Percentiles rank a stretch among this genome's conserved stretches.
phyloP scores from a whole-genome alignment of 768 basidiomycete genomes.

The Hygrophorus pudorinus region DNA sequence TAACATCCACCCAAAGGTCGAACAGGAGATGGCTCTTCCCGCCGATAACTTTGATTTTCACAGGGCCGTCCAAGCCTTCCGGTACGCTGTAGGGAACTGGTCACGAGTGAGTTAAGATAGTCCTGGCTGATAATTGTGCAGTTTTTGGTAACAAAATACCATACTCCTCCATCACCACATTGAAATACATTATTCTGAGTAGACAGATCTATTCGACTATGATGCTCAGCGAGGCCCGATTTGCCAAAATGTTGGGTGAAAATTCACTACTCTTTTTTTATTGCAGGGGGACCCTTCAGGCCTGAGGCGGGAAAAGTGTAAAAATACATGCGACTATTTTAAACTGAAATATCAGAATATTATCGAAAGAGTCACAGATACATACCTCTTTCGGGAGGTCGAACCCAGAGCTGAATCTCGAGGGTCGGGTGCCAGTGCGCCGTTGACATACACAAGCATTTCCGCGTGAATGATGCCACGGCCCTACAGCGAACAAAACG shows the following conservation, averaged over 20 bases:
- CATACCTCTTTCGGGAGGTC: slow-evolving; percentile 64
- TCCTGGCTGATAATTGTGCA: no score
- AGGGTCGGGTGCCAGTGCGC: slow-evolving; percentile 62
- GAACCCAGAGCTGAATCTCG: slow-evolving; percentile 86
- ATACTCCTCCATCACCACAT: no score
- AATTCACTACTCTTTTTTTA: no score
- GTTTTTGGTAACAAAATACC: no score
- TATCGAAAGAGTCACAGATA: slow-evolving; percentile 2
- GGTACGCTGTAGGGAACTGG: slow-evolving; percentile 49
- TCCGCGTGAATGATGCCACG: slow-evolving; percentile 75
- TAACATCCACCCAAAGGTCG: slow-evolving; percentile 88
- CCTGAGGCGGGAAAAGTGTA: no score
- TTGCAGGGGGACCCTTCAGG: no score
- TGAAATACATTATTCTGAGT: no score
- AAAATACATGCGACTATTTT: slow-evolving; percentile 56
- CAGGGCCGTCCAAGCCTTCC: slow-evolving; percentile 52
- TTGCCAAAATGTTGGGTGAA: no score
- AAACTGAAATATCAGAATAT: slow-evolving; percentile 25
- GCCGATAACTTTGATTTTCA: slow-evolving; percentile 77
- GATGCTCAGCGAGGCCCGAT: no score
- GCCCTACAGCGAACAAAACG: slow-evolving; percentile 23
- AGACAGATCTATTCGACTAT: no score
- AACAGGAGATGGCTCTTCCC: slow-evolving; percentile 89
- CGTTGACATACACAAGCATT: slow-evolving; percentile 74
- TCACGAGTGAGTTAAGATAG: no score